Percentiles rank a stretch among this genome's conserved stretches.
These are phyloP conservation scores for Selaginella moellendorffii DNA, from an alignment of 75 land plant species.

Conservation along the genomic window DNA sequence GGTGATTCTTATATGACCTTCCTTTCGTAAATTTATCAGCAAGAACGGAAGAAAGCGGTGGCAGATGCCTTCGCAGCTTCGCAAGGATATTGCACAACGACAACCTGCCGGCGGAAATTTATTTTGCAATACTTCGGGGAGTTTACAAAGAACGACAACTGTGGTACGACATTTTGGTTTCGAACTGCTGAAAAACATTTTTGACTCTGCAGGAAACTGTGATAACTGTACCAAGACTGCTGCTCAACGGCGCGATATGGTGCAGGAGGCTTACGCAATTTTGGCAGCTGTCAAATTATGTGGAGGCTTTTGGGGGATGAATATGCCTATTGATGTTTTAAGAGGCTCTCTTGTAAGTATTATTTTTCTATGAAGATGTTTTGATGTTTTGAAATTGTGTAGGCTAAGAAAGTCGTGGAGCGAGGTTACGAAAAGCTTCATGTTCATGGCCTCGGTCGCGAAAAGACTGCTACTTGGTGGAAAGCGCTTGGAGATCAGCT, in stretches of 20 bases:
- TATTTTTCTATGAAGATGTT: too few species aligned
- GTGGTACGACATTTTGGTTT: conserved; percentile 46
- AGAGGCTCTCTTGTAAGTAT: conserved; percentile 64
- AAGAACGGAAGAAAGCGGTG: conserved; percentile 38
- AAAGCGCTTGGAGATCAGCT: conserved; percentile 56
- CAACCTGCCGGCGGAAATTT: conserved; percentile 52
- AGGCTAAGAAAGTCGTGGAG: conserved; percentile 57
- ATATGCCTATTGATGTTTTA: conserved; percentile 64
- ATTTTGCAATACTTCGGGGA: conserved; percentile 72
- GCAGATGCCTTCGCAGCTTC: conserved; percentile 53
- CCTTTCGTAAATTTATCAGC: conserved; percentile 25
- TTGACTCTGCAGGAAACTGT: conserved; percentile 66
- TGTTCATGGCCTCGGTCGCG: conserved; percentile 63
- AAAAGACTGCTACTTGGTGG: conserved; percentile 60
- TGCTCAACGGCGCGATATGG: conserved; percentile 34
- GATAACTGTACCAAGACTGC: conserved; percentile 46
- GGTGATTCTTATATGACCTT: background rate
- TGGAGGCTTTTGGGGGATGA: conserved; percentile 60
- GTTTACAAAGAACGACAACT: conserved; percentile 23
- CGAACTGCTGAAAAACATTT: too few species aligned
- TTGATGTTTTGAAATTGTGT: too few species aligned
- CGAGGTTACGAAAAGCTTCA: conserved; percentile 53
- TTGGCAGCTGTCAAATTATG: conserved; percentile 45
- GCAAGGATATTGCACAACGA: conserved; percentile 40
- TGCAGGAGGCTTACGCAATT: conserved; percentile 43